These are phyloP conservation scores for Capsicum pubescens DNA, from an alignment of 257 asterid species.

Conservation along the genomic window DNA sequence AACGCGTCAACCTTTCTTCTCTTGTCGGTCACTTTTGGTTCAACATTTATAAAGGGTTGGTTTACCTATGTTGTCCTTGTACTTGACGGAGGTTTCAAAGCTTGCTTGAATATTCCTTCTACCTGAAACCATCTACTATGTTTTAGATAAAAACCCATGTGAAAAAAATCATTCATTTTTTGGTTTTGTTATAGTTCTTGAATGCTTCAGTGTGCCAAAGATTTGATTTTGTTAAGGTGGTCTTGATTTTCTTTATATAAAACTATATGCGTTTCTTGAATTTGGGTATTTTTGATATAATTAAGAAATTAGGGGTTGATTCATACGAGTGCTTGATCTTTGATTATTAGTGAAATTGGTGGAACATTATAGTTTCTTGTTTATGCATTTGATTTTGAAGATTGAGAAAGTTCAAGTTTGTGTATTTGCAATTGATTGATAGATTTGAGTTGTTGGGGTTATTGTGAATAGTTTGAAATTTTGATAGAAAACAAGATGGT, in stretches of 20 bases:
- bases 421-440: conserved; percentile 33
- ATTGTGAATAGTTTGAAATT: neutral
- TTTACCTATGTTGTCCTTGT: conserved; percentile 34
- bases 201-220: neutral
- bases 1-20: neutral
- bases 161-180: neutral
- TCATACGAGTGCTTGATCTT: neutral
- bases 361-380: neutral
- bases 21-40: neutral
- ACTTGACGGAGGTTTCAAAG: conserved; percentile 47
- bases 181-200: neutral
- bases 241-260: neutral
- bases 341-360: conserved; percentile 16
- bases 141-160: conserved; percentile 38
- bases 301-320: conserved; percentile 6
- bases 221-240: neutral
- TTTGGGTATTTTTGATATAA: conserved; percentile 3
- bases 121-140: conserved; percentile 16
- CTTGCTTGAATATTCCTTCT: conserved; percentile 28
- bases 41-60: conserved; percentile 36
- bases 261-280: conserved; percentile 6
- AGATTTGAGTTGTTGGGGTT: conserved; percentile 17
- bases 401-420: conserved; percentile 33
- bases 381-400: conserved; percentile 32
- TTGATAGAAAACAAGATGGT: conserved; percentile 48